A percentile compares a stretch with the other conserved stretches of the same genome.
phyloP scores from a whole-genome alignment of 2,329 filamentous ascomycete genomes.

The Raffaelea deltoideospora region DNA sequence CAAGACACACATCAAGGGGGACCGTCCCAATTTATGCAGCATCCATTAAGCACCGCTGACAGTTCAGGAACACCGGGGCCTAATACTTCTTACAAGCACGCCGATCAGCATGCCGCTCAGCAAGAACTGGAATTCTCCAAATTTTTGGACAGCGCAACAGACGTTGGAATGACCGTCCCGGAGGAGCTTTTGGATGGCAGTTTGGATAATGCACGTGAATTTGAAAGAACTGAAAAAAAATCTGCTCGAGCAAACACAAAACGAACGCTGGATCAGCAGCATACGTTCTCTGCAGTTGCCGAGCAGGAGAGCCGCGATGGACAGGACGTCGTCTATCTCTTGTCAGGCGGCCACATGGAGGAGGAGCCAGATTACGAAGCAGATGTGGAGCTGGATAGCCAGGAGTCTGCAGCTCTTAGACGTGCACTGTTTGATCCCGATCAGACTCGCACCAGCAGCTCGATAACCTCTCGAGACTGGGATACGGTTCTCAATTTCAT shows the following conservation, averaged over 20 bases:
- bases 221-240: no score
- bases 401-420: slow-evolving; percentile 19
- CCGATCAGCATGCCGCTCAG: slow-evolving; percentile 13
- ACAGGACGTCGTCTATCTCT: slow-evolving; percentile 21
- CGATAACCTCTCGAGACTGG: slow-evolving; percentile 18
- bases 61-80: no score
- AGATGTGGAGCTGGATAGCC: slow-evolving; percentile 12
- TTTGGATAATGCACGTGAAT: background rate
- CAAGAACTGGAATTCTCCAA: slow-evolving; percentile 21
- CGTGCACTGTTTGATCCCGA: slow-evolving; percentile 25
- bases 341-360: slow-evolving; percentile 13
- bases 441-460: slow-evolving; percentile 1
- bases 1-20: no score
- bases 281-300: slow-evolving; percentile 12
- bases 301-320: slow-evolving; percentile 23
- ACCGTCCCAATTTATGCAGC: no score
- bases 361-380: slow-evolving; percentile 8
- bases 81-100: no score
- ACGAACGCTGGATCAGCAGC: background rate
- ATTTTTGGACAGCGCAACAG: slow-evolving; percentile 18
- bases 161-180: slow-evolving; percentile 3
- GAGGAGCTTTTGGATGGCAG: background rate
- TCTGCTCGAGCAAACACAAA: no score
- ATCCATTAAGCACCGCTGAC: no score
- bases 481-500: slow-evolving; percentile 34